A percentile compares a stretch with the other conserved stretches of the same genome.
Conservation (phyloP, 2,329 filamentous ascomycete species). For the Pyrenophora seminiperda region DNA sequence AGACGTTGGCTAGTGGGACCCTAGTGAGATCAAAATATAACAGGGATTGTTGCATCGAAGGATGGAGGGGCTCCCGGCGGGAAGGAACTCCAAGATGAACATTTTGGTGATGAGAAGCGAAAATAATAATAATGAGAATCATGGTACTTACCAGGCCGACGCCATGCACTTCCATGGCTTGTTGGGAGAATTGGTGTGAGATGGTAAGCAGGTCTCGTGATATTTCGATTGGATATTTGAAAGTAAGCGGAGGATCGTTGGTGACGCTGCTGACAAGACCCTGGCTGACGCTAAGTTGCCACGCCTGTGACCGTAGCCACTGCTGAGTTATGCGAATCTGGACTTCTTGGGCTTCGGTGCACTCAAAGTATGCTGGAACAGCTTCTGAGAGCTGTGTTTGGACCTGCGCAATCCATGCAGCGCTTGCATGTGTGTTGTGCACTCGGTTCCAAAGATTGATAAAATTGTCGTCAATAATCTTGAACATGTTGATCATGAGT, state of each 20-base stretch:
- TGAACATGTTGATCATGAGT: slow-evolving; percentile 65
- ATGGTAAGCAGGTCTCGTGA: slow-evolving; percentile 65
- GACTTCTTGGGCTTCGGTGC: slow-evolving; percentile 69
- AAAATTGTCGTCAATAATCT: slow-evolving; percentile 67
- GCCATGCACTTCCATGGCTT: slow-evolving; percentile 75
- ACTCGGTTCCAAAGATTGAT: slow-evolving; percentile 68
- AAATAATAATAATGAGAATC: slow-evolving; percentile 16
- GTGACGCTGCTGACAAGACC: slow-evolving; percentile 66
- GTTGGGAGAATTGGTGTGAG: slow-evolving; percentile 72
- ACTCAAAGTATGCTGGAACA: slow-evolving; percentile 61
- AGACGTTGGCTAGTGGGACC: slow-evolving; percentile 33
- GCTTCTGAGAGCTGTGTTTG: slow-evolving; percentile 59
- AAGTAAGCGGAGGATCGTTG: slow-evolving; percentile 64
- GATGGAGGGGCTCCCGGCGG: slow-evolving; percentile 24
- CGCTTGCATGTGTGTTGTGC: slow-evolving; percentile 50
- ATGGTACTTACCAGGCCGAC: slow-evolving; percentile 68
- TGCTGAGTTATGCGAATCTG: slow-evolving; percentile 72
- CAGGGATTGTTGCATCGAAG: slow-evolving; percentile 28
- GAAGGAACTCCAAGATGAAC: slow-evolving; percentile 11
- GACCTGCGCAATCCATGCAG: slow-evolving; percentile 54
- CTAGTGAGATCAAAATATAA: slow-evolving; percentile 28
- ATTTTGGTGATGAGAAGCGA: slow-evolving; percentile 9
- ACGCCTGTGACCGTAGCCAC: slow-evolving; percentile 73
- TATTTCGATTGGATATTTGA: slow-evolving; percentile 66
- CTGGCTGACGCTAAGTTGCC: slow-evolving; percentile 71